phyloP scores from a whole-genome alignment of 1,284 basidiomycete genomes.

The Porodaedalea pini region DNA sequence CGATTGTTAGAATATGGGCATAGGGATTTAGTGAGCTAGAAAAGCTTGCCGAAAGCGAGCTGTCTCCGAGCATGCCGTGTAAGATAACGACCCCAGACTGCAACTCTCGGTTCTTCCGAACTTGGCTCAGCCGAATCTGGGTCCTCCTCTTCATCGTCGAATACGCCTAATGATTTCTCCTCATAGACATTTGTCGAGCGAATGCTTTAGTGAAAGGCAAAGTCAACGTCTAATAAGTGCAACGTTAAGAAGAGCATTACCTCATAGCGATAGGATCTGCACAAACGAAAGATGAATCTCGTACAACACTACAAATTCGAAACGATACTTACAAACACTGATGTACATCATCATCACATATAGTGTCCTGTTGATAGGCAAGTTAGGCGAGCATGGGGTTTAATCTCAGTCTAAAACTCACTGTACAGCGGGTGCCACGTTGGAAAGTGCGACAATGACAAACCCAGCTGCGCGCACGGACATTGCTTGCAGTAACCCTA shows the following conservation, averaged over 20 bases:
- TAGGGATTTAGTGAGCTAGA: background rate
- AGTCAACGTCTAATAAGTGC: background rate
- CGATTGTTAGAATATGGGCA: constrained; percentile 6
- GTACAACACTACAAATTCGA: constrained; percentile 5
- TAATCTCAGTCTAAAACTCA: constrained; percentile 44
- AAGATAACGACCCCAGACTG: constrained; percentile 77
- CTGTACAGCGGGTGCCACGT: constrained; percentile 82
- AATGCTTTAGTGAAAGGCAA: constrained; percentile 46
- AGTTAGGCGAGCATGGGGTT: constrained; percentile 15
- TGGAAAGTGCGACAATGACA: constrained; percentile 63
- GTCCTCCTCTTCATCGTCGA: constrained; percentile 47
- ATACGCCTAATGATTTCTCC: constrained; percentile 81
- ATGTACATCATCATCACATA: constrained; percentile 91
- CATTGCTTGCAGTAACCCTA: constrained; percentile 68
- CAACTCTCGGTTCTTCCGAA: constrained; percentile 45
- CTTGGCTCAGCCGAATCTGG: constrained; percentile 41
- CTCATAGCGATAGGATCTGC: constrained; percentile 72
- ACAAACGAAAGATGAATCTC: constrained; percentile 11
- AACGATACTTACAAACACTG: constrained; percentile 55
- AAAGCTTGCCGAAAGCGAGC: constrained; percentile 73
- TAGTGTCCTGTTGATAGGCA: constrained; percentile 54
- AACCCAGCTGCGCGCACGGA: constrained; percentile 91
- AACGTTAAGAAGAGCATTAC: constrained; percentile 30
- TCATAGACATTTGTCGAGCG: constrained; percentile 97
- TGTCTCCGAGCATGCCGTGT: constrained; percentile 81